A percentile compares a stretch with the other conserved stretches of the same genome.
Evolutionary conservation across 2,329 filamentous ascomycete genomes (phyloP).

Genomic region (Penicillium sp.): DNA sequence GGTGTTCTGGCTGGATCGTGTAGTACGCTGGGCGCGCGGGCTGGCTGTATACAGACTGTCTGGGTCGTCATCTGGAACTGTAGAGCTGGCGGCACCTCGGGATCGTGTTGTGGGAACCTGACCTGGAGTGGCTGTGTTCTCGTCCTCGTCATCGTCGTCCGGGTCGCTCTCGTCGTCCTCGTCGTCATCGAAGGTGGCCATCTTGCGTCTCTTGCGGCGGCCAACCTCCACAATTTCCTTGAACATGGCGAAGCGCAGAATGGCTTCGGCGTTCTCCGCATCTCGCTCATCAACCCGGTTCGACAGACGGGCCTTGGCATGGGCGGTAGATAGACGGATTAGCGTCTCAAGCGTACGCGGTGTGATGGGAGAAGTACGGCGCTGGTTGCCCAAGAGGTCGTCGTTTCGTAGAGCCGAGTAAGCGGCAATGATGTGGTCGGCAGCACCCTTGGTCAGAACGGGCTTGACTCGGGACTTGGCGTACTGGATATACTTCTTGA

Average conservation of each 20-base stretch:
- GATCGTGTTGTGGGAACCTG: conserved; percentile 29
- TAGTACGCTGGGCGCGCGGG: conserved; percentile 40
- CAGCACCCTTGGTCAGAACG: conserved; percentile 81
- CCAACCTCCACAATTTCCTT: conserved; percentile 82
- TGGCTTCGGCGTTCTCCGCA: conserved; percentile 78
- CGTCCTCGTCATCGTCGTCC: conserved; percentile 34
- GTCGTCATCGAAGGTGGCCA: conserved; percentile 62
- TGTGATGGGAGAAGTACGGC: conserved; percentile 90
- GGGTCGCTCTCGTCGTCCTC: conserved; percentile 47
- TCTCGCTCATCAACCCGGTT: conserved; percentile 85
- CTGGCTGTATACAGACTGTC: conserved; percentile 54
- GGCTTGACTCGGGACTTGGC: conserved; percentile 90
- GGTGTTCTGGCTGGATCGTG: conserved; percentile 36
- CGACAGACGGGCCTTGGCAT: conserved; percentile 87
- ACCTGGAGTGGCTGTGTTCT: conserved; percentile 29
- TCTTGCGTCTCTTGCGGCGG: conserved; percentile 77
- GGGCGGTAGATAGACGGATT: conserved; percentile 94
- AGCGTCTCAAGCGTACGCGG: conserved; percentile 95
- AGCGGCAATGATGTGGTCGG: conserved; percentile 82
- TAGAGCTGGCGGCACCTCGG: conserved; percentile 37
- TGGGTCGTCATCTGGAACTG: conserved; percentile 51
- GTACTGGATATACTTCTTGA: conserved; percentile 99
- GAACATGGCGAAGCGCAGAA: conserved; percentile 91
- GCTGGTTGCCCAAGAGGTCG: conserved; percentile 88
- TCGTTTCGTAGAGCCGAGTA: conserved; percentile 94